These are phyloP conservation scores for Acacia acuminata DNA, from an alignment of 306 rosid genomes.

Conservation along the genomic window DNA sequence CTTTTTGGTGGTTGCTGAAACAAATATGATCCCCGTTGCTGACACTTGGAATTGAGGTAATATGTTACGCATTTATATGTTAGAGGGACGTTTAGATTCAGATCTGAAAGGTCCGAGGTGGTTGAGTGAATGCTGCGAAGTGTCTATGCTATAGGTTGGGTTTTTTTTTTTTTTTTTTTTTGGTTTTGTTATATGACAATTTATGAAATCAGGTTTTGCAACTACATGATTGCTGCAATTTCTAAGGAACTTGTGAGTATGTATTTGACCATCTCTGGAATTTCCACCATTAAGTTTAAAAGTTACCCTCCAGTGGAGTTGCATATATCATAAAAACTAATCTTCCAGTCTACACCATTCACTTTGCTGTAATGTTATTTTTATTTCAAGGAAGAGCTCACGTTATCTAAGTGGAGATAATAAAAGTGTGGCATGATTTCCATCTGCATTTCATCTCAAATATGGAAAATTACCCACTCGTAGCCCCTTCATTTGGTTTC, in stretches of 20 bases:
- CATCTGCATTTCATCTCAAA: not conserved
- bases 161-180: too few species aligned
- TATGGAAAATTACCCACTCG: not conserved
- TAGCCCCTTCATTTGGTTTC: not conserved
- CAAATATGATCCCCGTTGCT: not conserved
- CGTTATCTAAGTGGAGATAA: not conserved
- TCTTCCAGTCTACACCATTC: not conserved
- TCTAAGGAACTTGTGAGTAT: not conserved
- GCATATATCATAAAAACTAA: not conserved
- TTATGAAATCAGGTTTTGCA: not conserved
- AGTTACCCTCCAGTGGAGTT: not conserved
- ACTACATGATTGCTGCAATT: not conserved
- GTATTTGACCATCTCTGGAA: not conserved
- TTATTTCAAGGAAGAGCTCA: conserved; percentile 15
- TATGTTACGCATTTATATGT: not conserved
- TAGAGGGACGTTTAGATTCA: not conserved
- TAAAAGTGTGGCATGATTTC: not conserved
- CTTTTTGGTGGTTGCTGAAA: not conserved
- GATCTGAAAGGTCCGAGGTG: not conserved
- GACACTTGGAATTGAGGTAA: not conserved
- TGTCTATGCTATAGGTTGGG: not conserved
- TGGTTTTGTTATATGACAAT: not conserved
- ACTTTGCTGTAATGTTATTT: not conserved
- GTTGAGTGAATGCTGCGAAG: not conserved
- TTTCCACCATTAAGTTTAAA: not conserved